These are phyloP conservation scores for Fraxinus cuspidata DNA, from an alignment of 257 asterid genomes.

Conservation along the genomic window DNA sequence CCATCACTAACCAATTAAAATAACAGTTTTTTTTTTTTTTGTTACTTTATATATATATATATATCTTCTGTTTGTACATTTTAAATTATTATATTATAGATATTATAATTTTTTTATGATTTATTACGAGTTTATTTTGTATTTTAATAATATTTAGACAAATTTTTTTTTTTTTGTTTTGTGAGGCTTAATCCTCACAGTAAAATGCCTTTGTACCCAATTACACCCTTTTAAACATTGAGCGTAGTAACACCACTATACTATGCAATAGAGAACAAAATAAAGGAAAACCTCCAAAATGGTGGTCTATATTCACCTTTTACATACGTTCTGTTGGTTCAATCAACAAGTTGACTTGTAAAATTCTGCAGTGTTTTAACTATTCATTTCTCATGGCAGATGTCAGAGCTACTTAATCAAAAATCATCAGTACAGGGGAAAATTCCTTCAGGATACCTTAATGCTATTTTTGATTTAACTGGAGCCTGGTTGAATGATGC, in stretches of 20 bases:
- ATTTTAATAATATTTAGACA: too few species aligned
- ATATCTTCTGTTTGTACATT: too few species aligned
- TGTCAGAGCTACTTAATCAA: slow-evolving; percentile 93
- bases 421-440: slow-evolving; percentile 84
- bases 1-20: background rate
- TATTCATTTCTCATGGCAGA: slow-evolving; percentile 49
- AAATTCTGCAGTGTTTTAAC: background rate
- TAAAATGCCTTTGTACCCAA: too few species aligned
- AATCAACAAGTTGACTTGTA: background rate
- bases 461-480: slow-evolving; percentile 82
- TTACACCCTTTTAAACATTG: too few species aligned
- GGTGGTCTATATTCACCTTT: background rate
- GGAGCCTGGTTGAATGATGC: slow-evolving; percentile 42
- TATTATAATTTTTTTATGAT: too few species aligned
- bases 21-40: background rate
- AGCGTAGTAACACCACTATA: background rate
- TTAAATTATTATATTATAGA: too few species aligned
- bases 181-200: too few species aligned
- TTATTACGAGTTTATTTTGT: too few species aligned
- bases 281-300: background rate
- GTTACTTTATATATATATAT: too few species aligned
- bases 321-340: background rate
- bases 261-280: background rate
- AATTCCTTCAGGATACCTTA: slow-evolving; percentile 89
- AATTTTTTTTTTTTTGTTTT: too few species aligned